A percentile compares a stretch with the other conserved stretches of the same genome.
phyloP scores from a whole-genome alignment of 257 asterid genomes.

The Verbascum thapsus region DNA sequence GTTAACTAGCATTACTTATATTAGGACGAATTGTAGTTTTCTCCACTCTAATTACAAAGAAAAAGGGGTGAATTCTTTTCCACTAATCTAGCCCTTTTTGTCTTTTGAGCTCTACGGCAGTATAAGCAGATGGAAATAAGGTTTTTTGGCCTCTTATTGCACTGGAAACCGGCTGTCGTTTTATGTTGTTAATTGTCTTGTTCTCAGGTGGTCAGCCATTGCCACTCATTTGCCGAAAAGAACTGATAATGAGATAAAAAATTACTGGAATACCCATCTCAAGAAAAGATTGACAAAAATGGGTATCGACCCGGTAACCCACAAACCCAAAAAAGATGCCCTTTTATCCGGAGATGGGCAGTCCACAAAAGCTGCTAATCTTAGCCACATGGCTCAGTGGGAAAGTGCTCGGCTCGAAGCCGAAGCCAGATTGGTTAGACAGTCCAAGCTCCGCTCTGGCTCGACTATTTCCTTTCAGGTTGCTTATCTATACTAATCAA shows the following conservation, averaged over 20 bases:
- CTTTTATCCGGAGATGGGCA: conserved; percentile 68
- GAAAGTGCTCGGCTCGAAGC: conserved; percentile 97
- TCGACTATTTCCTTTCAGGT: conserved; percentile 30
- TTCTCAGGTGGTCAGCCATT: conserved; percentile 88
- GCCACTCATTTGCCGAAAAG: conserved; percentile 85
- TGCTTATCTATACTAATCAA: neutral
- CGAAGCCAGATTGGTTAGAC: conserved; percentile 75
- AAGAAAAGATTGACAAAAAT: conserved; percentile 75
- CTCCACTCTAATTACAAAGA: too few relatives aligned
- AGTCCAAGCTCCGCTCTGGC: conserved; percentile 63
- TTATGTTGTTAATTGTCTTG: conserved; percentile 32
- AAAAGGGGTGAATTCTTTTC: too few relatives aligned
- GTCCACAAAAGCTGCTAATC: conserved; percentile 70
- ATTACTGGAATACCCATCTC: conserved; percentile 89
- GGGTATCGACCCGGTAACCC: conserved; percentile 93
- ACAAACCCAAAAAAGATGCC: conserved; percentile 78
- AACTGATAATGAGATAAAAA: conserved; percentile 86
- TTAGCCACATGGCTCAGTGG: conserved; percentile 99
- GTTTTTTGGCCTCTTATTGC: conserved; percentile 31
- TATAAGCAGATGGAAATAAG: conserved; percentile 14
- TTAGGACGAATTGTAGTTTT: neutral
- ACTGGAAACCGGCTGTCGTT: conserved; percentile 1
- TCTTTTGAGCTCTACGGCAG: too few relatives aligned
- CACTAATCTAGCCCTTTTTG: too few relatives aligned
- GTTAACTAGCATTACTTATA: too few relatives aligned